Evolutionary conservation across 768 basidiomycete species (phyloP).

Genomic region (Crassisporium funariophilum): DNA sequence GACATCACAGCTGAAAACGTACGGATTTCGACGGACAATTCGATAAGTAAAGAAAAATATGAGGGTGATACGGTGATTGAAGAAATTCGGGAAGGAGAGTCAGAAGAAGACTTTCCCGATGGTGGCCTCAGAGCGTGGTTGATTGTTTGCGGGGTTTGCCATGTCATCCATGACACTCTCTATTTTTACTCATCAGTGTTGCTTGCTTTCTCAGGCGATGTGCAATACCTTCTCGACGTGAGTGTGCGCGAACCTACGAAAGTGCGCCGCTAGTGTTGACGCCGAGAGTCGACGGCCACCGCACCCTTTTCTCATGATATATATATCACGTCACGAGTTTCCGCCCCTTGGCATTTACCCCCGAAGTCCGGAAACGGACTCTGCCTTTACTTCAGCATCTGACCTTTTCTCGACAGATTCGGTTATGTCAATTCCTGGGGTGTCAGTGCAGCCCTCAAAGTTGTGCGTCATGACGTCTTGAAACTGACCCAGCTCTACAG

Average conservation of each 20-base stretch:
- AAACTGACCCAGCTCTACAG: constrained; percentile 32
- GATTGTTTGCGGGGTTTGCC: constrained; percentile 43
- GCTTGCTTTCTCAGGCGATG: constrained; percentile 37
- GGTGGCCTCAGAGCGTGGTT: constrained; percentile 48
- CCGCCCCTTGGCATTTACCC: no score
- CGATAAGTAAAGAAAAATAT: constrained; percentile 12
- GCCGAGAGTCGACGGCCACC: no score
- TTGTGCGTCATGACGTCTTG: background rate
- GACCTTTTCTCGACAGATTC: constrained; percentile 44
- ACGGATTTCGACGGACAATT: constrained; percentile 4
- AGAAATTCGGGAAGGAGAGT: background rate
- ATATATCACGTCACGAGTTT: no score
- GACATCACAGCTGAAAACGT: constrained; percentile 13
- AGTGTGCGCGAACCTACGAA: constrained; percentile 24
- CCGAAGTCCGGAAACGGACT: no score
- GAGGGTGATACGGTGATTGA: constrained; percentile 6
- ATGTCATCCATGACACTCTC: constrained; percentile 1
- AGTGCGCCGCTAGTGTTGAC: no score
- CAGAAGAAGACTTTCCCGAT: constrained; percentile 40
- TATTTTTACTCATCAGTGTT: background rate
- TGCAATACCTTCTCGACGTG: constrained; percentile 49
- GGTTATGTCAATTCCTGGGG: constrained; percentile 80
- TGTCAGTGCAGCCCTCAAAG: constrained; percentile 41
- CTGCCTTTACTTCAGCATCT: no score
- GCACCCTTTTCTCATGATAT: no score